Base-by-base conservation (phyloP, 345 rosid genomes). In the Iberis pinnata region DNA sequence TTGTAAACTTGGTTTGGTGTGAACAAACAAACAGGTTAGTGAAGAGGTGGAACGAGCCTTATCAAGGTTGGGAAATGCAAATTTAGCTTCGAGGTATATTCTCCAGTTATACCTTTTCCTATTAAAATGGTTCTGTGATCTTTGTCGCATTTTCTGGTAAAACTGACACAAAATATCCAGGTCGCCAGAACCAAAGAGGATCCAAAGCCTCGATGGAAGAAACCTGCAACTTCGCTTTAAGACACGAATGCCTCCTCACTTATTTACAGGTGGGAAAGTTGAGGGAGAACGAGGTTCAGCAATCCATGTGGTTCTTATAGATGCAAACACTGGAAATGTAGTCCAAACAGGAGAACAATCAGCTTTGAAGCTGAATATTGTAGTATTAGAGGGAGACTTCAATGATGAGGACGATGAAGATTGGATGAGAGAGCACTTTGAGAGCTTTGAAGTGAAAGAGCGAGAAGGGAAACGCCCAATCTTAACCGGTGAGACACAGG, bases 41-140 rank as follows among this genome's bases (percentile, higher is more conserved):
- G 97, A 89, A 79, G 97, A 89, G 63, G 81, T 89, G 42, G 97
- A 86, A 68, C 83, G 90, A 29, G 95, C 95, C 46, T 71, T 89
- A 60, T 72, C 88, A 31, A 84, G 77, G 69, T 49, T 89, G 70
- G 84, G 80, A 42, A 73, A 70, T 63, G 70, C 83, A 39, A 60
- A 56, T 33, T 62, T 83, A 37, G 43, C 77, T 18, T 80, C 73
- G 20, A 76, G 89, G 97, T 89, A 53, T 22, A 61, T 14, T 49
- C 53, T 43, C 38, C 8, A 16, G 27, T 38, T 46, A 17, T 12
- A 48, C 8, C 8, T 49, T 47, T 43, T 66, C 33, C 22, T 50
- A 13, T 4, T 27, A 18, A 16, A 40, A 14, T n/a, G 41, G 14
- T 18, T 16, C 7, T 13, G 9, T 39, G 35, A 22, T 52, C n/a